These are phyloP conservation scores for Ascosphaera apis DNA, from an alignment of 2,329 filamentous ascomycete species.

Conservation along the genomic window DNA sequence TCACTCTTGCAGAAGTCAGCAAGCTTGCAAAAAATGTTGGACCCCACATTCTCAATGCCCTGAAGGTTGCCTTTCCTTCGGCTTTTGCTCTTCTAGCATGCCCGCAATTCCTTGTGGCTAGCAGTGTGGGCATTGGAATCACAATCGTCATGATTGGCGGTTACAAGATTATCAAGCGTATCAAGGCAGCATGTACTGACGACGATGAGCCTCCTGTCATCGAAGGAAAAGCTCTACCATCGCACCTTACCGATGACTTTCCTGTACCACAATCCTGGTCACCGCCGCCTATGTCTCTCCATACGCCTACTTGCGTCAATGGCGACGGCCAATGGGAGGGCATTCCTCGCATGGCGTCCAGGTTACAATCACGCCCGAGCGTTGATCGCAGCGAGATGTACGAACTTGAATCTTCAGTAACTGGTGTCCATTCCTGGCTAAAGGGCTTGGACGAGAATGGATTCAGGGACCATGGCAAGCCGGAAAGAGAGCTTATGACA, in stretches of 20 bases:
- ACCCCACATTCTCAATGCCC: conserved; percentile 47
- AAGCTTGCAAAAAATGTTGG: conserved; percentile 63
- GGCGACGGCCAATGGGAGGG: neutral
- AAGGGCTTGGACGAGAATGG: neutral
- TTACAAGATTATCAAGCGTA: conserved; percentile 89
- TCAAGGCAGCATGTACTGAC: conserved; percentile 23
- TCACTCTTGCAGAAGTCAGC: conserved; percentile 80
- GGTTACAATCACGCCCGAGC: neutral
- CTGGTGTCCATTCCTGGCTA: neutral
- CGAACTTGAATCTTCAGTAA: neutral
- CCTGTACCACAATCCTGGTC: neutral
- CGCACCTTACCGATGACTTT: neutral
- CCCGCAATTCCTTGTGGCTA: conserved; percentile 86
- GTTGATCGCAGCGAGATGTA: neutral
- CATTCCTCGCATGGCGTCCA: neutral
- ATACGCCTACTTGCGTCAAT: neutral
- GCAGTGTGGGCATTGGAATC: conserved; percentile 71
- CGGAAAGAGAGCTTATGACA: neutral
- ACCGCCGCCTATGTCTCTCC: neutral
- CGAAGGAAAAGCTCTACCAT: neutral
- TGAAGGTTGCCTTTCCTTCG: conserved; percentile 65
- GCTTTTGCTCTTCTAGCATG: conserved; percentile 70
- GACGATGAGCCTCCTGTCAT: conserved; percentile 2
- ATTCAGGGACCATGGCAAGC: neutral
- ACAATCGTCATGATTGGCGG: conserved; percentile 90